These are phyloP conservation scores for Avena atlantica DNA, from an alignment of 176 grass and related monocot genomes.

Conservation along the genomic window DNA sequence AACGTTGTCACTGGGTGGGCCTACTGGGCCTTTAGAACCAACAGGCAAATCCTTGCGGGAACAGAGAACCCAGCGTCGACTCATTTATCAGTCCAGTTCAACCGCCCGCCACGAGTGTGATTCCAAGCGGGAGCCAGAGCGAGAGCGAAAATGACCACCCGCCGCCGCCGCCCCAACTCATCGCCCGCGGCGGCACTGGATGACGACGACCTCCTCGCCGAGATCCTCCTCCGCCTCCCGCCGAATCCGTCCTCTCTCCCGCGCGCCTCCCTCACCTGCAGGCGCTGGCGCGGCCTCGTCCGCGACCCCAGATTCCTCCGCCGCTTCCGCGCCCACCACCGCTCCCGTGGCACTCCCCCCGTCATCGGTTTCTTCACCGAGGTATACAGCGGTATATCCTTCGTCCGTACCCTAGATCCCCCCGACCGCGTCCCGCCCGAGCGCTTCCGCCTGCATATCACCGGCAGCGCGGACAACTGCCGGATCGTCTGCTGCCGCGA, in stretches of 20 bases:
- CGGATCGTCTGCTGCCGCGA: background rate
- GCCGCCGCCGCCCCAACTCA: background rate
- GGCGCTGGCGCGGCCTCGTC: background rate
- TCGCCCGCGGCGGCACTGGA: background rate
- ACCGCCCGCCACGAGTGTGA: too few relatives aligned
- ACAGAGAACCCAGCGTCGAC: too few relatives aligned
- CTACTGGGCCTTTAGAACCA: too few relatives aligned
- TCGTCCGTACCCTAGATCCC: background rate
- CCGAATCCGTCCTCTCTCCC: background rate
- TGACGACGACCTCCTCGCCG: background rate
- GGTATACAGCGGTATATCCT: background rate
- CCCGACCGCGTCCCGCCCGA: background rate
- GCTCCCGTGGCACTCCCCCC: background rate
- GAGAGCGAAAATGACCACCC: background rate
- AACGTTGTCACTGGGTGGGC: too few relatives aligned
- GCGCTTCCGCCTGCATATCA: background rate
- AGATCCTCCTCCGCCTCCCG: conserved; percentile 6
- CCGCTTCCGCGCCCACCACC: conserved; percentile 25
- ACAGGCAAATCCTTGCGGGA: too few relatives aligned
- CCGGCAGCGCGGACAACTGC: background rate
- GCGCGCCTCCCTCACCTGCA: background rate
- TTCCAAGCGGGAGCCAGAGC: background rate
- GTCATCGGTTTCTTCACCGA: background rate
- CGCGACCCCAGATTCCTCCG: background rate
- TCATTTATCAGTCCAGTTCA: too few relatives aligned